Base-by-base conservation (phyloP, 768 basidiomycete genomes). In the Amanita thiersii region DNA sequence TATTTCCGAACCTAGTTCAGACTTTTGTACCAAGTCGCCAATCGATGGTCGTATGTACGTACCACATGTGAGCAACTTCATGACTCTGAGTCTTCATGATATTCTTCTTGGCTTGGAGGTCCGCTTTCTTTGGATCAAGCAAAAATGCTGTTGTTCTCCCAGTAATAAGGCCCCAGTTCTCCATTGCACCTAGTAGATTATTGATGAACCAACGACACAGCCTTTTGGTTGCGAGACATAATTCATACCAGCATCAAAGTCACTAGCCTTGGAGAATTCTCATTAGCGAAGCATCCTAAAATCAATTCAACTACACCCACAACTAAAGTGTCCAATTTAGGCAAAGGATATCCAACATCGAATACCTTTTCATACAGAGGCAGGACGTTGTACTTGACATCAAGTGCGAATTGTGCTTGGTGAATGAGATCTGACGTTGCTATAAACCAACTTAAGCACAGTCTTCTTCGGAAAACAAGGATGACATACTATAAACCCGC, bases 351-450 rank as follows among this genome's bases (percentile, higher is more conserved):
- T 44, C 84, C 85, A 49, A 97, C 81, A 50, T 93, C 81, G 56
- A 97, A 97, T 42, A 94, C 73, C 56, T 83, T 69, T 62, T 98
- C 93, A 59, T 93, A 97, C n/a, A 91, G 57, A 11, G 92, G 91
- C 10, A 96, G 64, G 7, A 87, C 85, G 21, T 69, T 70, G 4
- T 72, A 75, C 60, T 86, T 94, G 50, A 94, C 80, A 50, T 93
- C 89, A 30, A 98, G 78, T 10, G 86, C 85, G 53, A 90, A 90
- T 49, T 83, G 73, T 4, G 84, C 83, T 55, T 91, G 90, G 50
- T 80, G 70, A 51, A 96, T 87, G 48, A 80, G 65, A 53, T 96
- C 84, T 45, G 77, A 64, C 5, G 90, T 94, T 5, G 84, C 85
- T 88, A 50, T 40, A 30, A 20, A 39, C 44, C 39, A 43, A 37